Conservation (phyloP, 169 alveolate genomes). For the Cardiosporidium cionae region DNA sequence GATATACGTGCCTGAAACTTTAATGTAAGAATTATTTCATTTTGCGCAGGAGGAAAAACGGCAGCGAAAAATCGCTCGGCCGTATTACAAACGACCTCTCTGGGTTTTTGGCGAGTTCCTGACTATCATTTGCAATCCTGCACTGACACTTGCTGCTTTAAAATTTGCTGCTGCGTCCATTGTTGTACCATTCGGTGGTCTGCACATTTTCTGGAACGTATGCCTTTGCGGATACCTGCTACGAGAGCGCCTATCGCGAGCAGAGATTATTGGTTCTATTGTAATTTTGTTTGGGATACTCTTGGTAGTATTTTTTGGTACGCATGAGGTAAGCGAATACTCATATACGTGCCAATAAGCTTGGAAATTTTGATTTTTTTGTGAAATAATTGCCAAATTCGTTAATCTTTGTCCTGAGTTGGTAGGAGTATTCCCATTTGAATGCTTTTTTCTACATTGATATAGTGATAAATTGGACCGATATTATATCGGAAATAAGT, state of each 20-base stretch:
- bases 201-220: slow-evolving; percentile 27
- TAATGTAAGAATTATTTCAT: no score
- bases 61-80: background rate
- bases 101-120: slow-evolving; percentile 18
- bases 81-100: slow-evolving; percentile 16
- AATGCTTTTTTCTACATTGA: background rate
- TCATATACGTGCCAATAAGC: background rate
- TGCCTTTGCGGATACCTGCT: background rate
- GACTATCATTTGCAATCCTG: slow-evolving; percentile 8
- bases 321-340: slow-evolving; percentile 12
- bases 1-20: no score
- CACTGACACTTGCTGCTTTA: slow-evolving; percentile 8
- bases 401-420: background rate
- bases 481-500: background rate
- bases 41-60: background rate
- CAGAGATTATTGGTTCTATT: slow-evolving; percentile 5
- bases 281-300: slow-evolving; percentile 1
- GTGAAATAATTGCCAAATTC: background rate
- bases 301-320: slow-evolving; percentile 3
- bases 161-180: slow-evolving; percentile 30
- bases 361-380: background rate
- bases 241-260: background rate
- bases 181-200: slow-evolving; percentile 15
- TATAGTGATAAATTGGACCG: background rate
- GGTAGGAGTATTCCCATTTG: background rate